These are phyloP conservation scores for Vitis hybrid DNA, from an alignment of 177 flowering plant genomes.

Conservation along the genomic window DNA sequence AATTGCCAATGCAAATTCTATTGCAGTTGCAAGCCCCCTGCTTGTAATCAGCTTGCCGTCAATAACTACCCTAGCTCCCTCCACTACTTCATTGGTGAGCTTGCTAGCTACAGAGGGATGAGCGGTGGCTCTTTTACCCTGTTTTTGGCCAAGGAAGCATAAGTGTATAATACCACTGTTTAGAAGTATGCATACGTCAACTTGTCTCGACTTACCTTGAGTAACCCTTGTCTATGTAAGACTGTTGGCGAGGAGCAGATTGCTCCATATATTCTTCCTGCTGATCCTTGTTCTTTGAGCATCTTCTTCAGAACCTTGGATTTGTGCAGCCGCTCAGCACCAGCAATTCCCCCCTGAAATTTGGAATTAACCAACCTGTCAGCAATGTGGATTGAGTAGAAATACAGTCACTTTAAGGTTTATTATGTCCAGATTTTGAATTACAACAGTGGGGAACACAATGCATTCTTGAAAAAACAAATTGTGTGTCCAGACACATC, in stretches of 20 bases:
- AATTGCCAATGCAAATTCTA: constrained; percentile 75
- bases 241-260: constrained; percentile 60
- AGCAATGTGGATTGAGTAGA: not conserved
- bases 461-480: too few relatives aligned
- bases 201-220: constrained; percentile 46
- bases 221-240: constrained; percentile 66
- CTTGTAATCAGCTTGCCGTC: constrained; percentile 85
- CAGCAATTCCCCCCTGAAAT: constrained; percentile 67
- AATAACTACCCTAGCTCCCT: constrained; percentile 64
- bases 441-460: too few relatives aligned
- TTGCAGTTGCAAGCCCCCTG: constrained; percentile 61
- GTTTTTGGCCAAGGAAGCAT: constrained; percentile 18
- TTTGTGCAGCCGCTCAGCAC: constrained; percentile 58
- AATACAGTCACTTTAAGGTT: too few relatives aligned
- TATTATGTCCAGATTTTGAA: too few relatives aligned
- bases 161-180: not conserved
- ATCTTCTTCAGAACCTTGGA: constrained; percentile 73
- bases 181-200: not conserved
- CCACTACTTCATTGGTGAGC: constrained; percentile 32
- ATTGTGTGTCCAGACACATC: too few relatives aligned
- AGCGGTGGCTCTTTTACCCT: constrained; percentile 67
- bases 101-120: constrained; percentile 55
- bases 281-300: constrained; percentile 71
- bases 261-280: constrained; percentile 76
- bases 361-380: not conserved